Evolutionary conservation across 2,329 filamentous ascomycete genomes (phyloP).

Genomic region (Aciculosporium take): DNA sequence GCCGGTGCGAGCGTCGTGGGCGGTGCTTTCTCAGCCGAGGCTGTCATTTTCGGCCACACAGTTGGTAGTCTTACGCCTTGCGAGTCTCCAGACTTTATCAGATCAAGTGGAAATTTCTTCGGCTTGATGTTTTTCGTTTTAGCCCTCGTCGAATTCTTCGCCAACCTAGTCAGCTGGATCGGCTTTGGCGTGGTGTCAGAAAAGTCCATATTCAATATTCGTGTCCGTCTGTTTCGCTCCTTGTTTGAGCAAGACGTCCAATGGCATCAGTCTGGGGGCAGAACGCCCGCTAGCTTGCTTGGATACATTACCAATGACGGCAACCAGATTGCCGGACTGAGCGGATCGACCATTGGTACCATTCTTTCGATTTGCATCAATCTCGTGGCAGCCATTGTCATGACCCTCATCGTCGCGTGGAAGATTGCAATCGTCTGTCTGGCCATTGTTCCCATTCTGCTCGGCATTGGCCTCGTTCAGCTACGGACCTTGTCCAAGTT

Average conservation of each 20-base stretch:
- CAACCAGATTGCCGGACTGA: slow-evolving; percentile 51
- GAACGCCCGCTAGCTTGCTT: slow-evolving; percentile 47
- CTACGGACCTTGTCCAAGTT: slow-evolving; percentile 47
- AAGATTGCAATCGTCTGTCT: slow-evolving; percentile 62
- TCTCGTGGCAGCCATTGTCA: slow-evolving; percentile 50
- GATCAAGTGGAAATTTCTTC: slow-evolving; percentile 30
- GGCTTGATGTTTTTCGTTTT: slow-evolving; percentile 42
- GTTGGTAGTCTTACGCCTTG: slow-evolving; percentile 33
- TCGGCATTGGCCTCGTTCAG: slow-evolving; percentile 56
- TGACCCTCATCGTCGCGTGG: slow-evolving; percentile 61
- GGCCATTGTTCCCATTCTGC: slow-evolving; percentile 51
- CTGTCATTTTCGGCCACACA: slow-evolving; percentile 33
- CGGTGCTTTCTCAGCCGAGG: slow-evolving; percentile 36
- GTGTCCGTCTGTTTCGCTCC: slow-evolving; percentile 49
- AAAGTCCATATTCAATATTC: slow-evolving; percentile 47
- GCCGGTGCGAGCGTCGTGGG: slow-evolving; percentile 32
- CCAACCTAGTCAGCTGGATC: slow-evolving; percentile 39
- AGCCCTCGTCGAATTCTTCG: slow-evolving; percentile 27
- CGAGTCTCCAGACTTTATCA: slow-evolving; percentile 23
- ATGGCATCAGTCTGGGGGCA: slow-evolving; percentile 54
- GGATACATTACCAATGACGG: slow-evolving; percentile 57
- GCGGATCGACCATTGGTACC: slow-evolving; percentile 56
- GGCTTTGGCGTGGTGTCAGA: slow-evolving; percentile 40
- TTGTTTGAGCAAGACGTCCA: slow-evolving; percentile 52
- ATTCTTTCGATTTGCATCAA: slow-evolving; percentile 55